These are phyloP conservation scores for Kluyveromyces sp. DNA, from an alignment of 1,139 yeast genomes.

Conservation along the genomic window DNA sequence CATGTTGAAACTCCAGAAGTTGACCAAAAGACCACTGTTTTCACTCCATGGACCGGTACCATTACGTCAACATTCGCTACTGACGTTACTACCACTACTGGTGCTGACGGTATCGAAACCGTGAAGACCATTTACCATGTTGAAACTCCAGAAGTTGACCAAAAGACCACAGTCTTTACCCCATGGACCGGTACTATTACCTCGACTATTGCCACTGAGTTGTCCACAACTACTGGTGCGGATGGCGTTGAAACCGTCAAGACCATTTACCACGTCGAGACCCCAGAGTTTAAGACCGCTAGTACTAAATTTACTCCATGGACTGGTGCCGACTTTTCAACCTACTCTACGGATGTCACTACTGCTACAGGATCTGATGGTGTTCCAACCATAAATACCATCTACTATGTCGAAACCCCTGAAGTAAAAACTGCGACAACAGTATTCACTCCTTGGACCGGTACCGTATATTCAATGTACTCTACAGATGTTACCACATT, in stretches of 20 bases:
- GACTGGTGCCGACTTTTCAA: slow-evolving; percentile 1
- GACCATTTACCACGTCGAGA: slow-evolving; percentile 9
- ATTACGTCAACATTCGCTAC: slow-evolving; percentile 10
- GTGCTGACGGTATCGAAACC: slow-evolving; percentile 9
- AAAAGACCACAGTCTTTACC: slow-evolving; percentile 4
- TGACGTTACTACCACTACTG: slow-evolving; percentile 2
- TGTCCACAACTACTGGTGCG: slow-evolving; percentile 5
- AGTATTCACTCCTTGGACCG: background rate
- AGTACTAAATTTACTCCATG: slow-evolving; percentile 6
- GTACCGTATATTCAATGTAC: background rate
- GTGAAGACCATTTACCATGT: slow-evolving; percentile 8
- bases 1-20: slow-evolving; percentile 12
- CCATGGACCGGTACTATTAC: slow-evolving; percentile 10
- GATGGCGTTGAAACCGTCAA: slow-evolving; percentile 4
- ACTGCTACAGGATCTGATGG: slow-evolving; percentile 6
- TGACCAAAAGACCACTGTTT: background rate
- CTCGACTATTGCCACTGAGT: slow-evolving; percentile 7
- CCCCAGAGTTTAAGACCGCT: slow-evolving; percentile 8
- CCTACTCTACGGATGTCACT: slow-evolving; percentile 5
- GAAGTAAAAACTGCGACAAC: slow-evolving; percentile 1
- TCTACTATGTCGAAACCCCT: slow-evolving; percentile 12
- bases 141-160: slow-evolving; percentile 11
- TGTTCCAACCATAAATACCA: slow-evolving; percentile 4
- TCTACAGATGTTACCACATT: background rate
- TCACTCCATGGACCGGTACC: slow-evolving; percentile 8